Percentiles rank a stretch among this genome's conserved stretches.
Evolutionary conservation across 2,329 filamentous ascomycete genomes (phyloP).

Genomic region (Verticillium alfalfae): DNA sequence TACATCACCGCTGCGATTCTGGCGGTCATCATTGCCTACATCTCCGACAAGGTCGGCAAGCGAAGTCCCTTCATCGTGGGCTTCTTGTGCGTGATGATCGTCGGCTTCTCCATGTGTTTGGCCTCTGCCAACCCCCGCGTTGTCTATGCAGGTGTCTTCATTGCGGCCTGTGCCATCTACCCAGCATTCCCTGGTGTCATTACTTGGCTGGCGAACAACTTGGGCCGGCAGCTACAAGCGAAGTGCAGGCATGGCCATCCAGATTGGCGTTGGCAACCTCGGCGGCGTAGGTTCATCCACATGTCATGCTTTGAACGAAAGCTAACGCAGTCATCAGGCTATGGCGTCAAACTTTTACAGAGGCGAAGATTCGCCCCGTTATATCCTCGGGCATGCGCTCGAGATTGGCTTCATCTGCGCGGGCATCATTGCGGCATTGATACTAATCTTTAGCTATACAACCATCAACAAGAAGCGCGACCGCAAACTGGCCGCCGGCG

Average conservation of each 20-base stretch:
- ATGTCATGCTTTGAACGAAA: background rate
- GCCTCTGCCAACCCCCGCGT: slow-evolving; percentile 50
- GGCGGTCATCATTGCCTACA: slow-evolving; percentile 46
- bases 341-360: slow-evolving; percentile 72
- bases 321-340: slow-evolving; percentile 29
- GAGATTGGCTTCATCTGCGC: slow-evolving; percentile 42
- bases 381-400: slow-evolving; percentile 42
- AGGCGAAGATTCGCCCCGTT: slow-evolving; percentile 38
- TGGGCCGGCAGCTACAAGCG: slow-evolving; percentile 61
- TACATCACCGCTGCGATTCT: slow-evolving; percentile 59
- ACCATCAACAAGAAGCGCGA: slow-evolving; percentile 54
- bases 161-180: slow-evolving; percentile 74
- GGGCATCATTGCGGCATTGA: slow-evolving; percentile 37
- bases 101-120: slow-evolving; percentile 58
- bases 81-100: slow-evolving; percentile 45
- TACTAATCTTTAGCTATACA: slow-evolving; percentile 45
- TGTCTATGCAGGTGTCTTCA: slow-evolving; percentile 70
- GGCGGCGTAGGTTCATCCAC: slow-evolving; percentile 32
- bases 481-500: slow-evolving; percentile 33
- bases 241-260: slow-evolving; percentile 58
- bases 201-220: slow-evolving; percentile 74
- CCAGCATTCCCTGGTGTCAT: slow-evolving; percentile 75
- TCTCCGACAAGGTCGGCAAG: slow-evolving; percentile 49
- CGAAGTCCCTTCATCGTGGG: slow-evolving; percentile 50
- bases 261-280: slow-evolving; percentile 57